A percentile compares a stretch with the other conserved stretches of the same genome.
Conservation (phyloP, 139 green algal species). For the Closterium sp. region DNA sequence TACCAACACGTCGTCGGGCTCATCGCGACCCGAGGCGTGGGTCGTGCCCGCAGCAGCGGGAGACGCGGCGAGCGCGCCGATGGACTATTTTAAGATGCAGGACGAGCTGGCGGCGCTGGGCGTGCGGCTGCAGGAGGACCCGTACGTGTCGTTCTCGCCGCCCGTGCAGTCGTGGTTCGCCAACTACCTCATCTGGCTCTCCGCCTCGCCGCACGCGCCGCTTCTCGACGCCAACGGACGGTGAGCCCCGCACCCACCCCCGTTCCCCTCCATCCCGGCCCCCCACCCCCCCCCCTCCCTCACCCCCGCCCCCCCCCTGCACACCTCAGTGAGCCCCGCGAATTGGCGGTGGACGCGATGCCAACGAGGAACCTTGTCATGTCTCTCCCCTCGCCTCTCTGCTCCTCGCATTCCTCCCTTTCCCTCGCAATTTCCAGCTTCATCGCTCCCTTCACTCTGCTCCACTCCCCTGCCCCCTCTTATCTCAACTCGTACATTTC, state of each 20-base stretch:
- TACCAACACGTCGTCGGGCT: neutral
- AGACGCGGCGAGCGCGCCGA: no score
- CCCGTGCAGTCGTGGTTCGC: conserved; percentile 37
- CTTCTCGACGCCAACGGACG: neutral
- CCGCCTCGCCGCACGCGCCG: neutral
- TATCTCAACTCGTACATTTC: no score
- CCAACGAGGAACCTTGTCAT: no score
- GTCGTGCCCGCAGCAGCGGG: neutral
- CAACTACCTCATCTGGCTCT: conserved; percentile 35
- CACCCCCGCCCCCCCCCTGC: neutral
- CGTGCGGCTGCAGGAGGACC: neutral
- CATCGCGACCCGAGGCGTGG: neutral
- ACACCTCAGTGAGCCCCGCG: no score
- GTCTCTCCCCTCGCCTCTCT: no score
- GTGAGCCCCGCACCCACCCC: neutral
- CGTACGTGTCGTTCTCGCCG: neutral
- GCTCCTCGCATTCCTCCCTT: neutral
- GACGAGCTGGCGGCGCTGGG: conserved; percentile 47
- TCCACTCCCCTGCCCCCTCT: neutral
- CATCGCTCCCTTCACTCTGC: no score
- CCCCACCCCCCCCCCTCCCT: neutral
- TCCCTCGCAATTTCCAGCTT: no score
- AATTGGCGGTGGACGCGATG: no score
- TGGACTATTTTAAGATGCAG: conserved; percentile 53
- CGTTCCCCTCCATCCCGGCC: neutral